Base-by-base conservation (phyloP, 768 basidiomycete species). In the Gautieria morchelliformis region DNA sequence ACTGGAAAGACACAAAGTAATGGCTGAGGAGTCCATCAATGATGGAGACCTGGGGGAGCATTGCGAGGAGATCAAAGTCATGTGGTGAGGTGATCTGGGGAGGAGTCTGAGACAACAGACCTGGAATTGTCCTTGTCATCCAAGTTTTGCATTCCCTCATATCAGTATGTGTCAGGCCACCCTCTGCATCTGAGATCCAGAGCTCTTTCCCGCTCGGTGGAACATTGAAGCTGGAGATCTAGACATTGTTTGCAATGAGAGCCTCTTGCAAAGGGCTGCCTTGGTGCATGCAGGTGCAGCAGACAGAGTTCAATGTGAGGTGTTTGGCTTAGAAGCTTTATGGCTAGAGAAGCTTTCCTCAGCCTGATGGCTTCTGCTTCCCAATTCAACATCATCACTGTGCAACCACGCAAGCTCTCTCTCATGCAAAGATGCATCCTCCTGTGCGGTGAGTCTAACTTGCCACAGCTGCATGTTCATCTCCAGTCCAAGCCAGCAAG, bases 1-100 rank as follows among this genome's bases (percentile, higher is more conserved):
- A 92, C 68, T 87, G 89, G 77, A 87, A 89, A 65, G 87, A 87
- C 62, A 87, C 85, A 63, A 90, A 90, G 69, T 92, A 91, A 70
- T 83, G 85, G 49, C 71, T 70, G 65, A 92, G 76, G 53, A 92
- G 81, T 17, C 76, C 79, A 64, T 91, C 89, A 63, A 90, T 82
- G 52, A 83, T 72, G 47, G 84, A 78, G 53, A 85, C 69, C 19
- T 78, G 71, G 3, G 89, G 89, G 2, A 92, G 77, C 56, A 78
- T 69, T 4, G 76, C 73, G 60, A 89, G 77, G 9, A 92, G 76
- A 67, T 91, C 89, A 46, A 80, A 77, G 71, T 91, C 89, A 63
- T 81, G 59, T 73, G 76, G n/a, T 17, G 40, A 42, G 37, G 24
- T 51, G 15, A 14, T 49, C n/a, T 15, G 47, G 24, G 10, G 48